Base-by-base conservation (phyloP, 2,329 filamentous ascomycete genomes). In the Xylariaceae sp. region DNA sequence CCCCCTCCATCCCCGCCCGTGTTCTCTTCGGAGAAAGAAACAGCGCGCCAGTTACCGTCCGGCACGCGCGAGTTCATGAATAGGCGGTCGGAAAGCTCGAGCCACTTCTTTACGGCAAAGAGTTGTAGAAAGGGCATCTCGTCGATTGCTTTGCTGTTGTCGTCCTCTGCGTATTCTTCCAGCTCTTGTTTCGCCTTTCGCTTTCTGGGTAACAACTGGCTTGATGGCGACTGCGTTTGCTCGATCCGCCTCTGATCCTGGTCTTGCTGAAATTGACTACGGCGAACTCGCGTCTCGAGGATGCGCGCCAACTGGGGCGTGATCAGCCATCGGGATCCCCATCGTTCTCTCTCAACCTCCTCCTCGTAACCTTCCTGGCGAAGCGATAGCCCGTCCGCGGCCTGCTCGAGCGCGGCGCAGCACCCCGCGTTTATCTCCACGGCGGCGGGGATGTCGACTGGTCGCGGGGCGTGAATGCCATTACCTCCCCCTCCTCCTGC, bases 21-120 rank as follows among this genome's bases (percentile, higher is more conserved):
- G 21, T 7, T 24, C 21, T 24, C 6, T n/a, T n/a, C n/a, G n/a
- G n/a, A n/a, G n/a, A n/a, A n/a, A 14, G 73, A 70, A 6, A 85
- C 52, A 27, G 67, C 69, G 23, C 65, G 67, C 86, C 85, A 94
- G 55, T 86, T 88, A 39, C 76, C 71, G 38, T 78, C 75, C 9
- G 69, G 63, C 29, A 74, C 66, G 2, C 67, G 59, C 9, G 72
- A 71, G 44, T 89, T 90, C 86, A 94, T 90, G 57, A 90, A 92
- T 1, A 89, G 52, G 2, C 68, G 67, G 31, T 74, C 68, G 0
- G 84, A 81, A 3, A 92, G 66, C 4, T 63, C 60, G 3, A 89
- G 61, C 77, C 83, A 87, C 8, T 63, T 69, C 3, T 64, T 60
- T 2, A 81, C 55, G 31, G 74, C 65, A 31, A 92, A 76, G 0